Base-by-base conservation (phyloP, 208 protist species). In the Leishmania guyanensis region DNA sequence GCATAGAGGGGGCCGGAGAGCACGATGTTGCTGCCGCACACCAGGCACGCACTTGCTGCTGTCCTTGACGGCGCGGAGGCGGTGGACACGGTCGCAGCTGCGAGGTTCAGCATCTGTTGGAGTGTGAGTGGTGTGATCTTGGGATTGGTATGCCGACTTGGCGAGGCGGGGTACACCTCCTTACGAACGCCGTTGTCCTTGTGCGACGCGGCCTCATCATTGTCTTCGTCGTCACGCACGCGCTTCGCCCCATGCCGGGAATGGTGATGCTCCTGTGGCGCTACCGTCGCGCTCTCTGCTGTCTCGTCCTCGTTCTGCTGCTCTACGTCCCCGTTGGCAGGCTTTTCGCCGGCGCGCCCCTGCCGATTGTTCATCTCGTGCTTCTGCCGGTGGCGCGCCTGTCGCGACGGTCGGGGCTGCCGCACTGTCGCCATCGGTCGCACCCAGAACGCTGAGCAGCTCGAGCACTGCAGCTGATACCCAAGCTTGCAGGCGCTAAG, bases 1-100 rank as follows among this genome's bases (percentile, higher is more conserved):
- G 84, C 88, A 92, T 98, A 99, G 16, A 99, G 80, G n/a, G 98
- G 98, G 10, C 98, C 98, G 3, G 93, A 97, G 1, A 98, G 62
- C 60, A 91, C 89, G 54, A 98, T 82, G 64, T 39, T 68, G 72
- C 86, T 76, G 22, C 96, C 97, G 79, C 97, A 99, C 9, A 98
- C 93, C 16, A 84, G 86, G 75, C 97, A 99, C 73, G 75, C 36
- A 26, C 5, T 20, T 53, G 62, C 29, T 2, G 65, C 43, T 53
- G 33, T 0, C 20, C 36, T 43, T 17, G 39, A 39, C 16, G 64
- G 10, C 33, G 64, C n/a, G 33, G 64, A 43, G 58, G 51, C 10
- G 6, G 71, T 26, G n/a, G 58, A 51, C 20, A 60, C 4, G 14
- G 33, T 43, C 6, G 39, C 33, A 22, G n/a, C 5, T 60, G 26